Evolutionary conservation across 2,329 filamentous ascomycete genomes (phyloP).

Genomic region (Diaporthe sp.): DNA sequence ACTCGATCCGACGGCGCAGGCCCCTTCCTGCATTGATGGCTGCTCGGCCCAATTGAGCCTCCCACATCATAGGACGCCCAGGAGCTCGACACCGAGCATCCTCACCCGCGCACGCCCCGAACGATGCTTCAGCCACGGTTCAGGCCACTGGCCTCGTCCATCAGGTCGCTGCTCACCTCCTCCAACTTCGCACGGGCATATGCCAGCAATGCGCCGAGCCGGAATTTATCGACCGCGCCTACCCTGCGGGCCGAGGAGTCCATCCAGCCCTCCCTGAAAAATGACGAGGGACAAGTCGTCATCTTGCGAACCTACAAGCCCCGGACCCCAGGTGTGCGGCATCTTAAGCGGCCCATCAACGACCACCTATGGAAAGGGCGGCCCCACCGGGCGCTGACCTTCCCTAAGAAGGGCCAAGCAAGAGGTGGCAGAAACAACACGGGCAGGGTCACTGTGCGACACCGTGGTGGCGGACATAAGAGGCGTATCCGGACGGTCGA

Average conservation of each 20-base stretch:
- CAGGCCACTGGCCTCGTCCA: slow-evolving; percentile 59
- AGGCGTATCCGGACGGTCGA: slow-evolving; percentile 93
- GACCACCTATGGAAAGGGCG: slow-evolving; percentile 97
- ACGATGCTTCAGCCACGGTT: slow-evolving; percentile 78
- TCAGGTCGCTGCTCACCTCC: slow-evolving; percentile 41
- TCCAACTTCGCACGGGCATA: slow-evolving; percentile 42
- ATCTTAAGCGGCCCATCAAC: slow-evolving; percentile 93
- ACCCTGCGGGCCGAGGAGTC: slow-evolving; percentile 15
- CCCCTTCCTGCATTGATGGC: slow-evolving; percentile 32
- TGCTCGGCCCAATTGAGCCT: slow-evolving; percentile 35
- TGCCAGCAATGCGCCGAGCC: slow-evolving; percentile 47
- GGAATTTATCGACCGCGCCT: slow-evolving; percentile 25
- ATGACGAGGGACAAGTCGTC: slow-evolving; percentile 54
- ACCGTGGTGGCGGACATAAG: slow-evolving; percentile 93
- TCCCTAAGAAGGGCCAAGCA: slow-evolving; percentile 90
- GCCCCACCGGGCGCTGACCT: slow-evolving; percentile 85
- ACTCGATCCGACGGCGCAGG: slow-evolving; percentile 3
- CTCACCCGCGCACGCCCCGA: slow-evolving; percentile 26
- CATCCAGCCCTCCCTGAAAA: slow-evolving; percentile 30
- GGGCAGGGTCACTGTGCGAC: slow-evolving; percentile 88
- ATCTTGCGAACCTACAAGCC: slow-evolving; percentile 90
- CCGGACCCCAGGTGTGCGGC: slow-evolving; percentile 90
- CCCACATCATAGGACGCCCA: slow-evolving; percentile 19
- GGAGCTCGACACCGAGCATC: slow-evolving; percentile 39
- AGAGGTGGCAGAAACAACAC: slow-evolving; percentile 94